phyloP scores from a whole-genome alignment of 2,329 filamentous ascomycete genomes.

The Achaetomium macrosporum region DNA sequence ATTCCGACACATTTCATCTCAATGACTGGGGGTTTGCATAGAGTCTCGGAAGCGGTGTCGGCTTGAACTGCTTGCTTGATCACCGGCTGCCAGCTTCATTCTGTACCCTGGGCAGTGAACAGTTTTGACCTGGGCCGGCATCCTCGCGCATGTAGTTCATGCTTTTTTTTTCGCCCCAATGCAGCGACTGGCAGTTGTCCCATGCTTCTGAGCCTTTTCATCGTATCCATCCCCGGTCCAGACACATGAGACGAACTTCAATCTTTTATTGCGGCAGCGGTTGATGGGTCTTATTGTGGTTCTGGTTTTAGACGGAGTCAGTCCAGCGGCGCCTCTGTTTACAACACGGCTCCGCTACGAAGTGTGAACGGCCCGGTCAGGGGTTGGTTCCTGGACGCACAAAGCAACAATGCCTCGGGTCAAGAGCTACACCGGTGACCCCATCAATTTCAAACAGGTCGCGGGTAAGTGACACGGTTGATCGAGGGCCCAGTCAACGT shows the following conservation, averaged over 20 bases:
- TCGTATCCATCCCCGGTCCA: background rate
- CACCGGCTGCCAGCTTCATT: too few species aligned
- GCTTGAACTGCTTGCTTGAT: too few species aligned
- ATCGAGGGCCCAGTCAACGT: background rate
- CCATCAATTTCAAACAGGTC: slow-evolving; percentile 22
- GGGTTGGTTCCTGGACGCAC: background rate
- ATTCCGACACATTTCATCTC: too few species aligned
- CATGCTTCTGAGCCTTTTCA: background rate
- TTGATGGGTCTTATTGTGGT: background rate
- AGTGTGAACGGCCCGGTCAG: background rate
- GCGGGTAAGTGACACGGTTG: slow-evolving; percentile 16
- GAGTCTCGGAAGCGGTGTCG: too few species aligned
- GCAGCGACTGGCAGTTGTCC: background rate
- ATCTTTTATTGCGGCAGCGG: background rate
- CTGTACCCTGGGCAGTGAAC: too few species aligned
- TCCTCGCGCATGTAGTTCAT: background rate
- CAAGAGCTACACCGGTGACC: slow-evolving; percentile 13
- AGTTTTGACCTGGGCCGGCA: too few species aligned
- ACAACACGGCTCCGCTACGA: background rate
- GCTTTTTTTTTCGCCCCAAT: slow-evolving; percentile 1
- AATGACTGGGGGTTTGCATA: too few species aligned
- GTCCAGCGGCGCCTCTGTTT: background rate
- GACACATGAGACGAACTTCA: background rate
- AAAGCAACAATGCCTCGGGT: slow-evolving; percentile 17
- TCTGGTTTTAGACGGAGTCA: background rate